Percentiles rank a stretch among this genome's conserved stretches.
Conservation (phyloP, 805 yeast species). For the Candida vaughaniae region DNA sequence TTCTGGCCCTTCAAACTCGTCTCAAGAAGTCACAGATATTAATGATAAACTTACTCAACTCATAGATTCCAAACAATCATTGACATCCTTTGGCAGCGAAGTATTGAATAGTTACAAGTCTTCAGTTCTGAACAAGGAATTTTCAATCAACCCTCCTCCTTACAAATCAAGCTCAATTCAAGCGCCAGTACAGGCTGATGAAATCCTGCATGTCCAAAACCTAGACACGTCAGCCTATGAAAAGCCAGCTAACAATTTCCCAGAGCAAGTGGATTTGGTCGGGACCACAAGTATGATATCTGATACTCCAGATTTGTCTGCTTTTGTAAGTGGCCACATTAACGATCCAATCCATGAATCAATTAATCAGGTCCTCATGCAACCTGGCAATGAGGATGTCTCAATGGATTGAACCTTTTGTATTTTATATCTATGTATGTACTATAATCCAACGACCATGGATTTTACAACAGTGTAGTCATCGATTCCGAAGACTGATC, state of each 20-base stretch:
- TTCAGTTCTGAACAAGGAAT: constrained; percentile 15
- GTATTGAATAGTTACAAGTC: constrained; percentile 17
- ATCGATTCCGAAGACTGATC: constrained; percentile 59
- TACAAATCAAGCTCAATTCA: constrained; percentile 8
- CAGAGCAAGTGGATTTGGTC: too few species aligned
- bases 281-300: too few species aligned
- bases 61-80: constrained; percentile 15
- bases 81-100: constrained; percentile 12
- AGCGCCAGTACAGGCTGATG: constrained; percentile 16
- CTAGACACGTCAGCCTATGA: constrained; percentile 20
- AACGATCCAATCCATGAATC: too few species aligned
- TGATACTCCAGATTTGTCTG: background rate
- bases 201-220: constrained; percentile 23
- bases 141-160: constrained; percentile 16
- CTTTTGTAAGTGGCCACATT: too few species aligned
- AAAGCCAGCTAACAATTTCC: too few species aligned
- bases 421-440: too few species aligned
- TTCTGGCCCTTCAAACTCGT: background rate
- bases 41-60: constrained; percentile 13
- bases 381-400: background rate
- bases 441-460: constrained; percentile 47
- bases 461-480: constrained; percentile 62
- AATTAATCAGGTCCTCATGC: too few species aligned
- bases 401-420: background rate
- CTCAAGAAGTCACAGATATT: background rate